Base-by-base conservation (phyloP, 768 basidiomycete species). In the Leccinum uliginosum region DNA sequence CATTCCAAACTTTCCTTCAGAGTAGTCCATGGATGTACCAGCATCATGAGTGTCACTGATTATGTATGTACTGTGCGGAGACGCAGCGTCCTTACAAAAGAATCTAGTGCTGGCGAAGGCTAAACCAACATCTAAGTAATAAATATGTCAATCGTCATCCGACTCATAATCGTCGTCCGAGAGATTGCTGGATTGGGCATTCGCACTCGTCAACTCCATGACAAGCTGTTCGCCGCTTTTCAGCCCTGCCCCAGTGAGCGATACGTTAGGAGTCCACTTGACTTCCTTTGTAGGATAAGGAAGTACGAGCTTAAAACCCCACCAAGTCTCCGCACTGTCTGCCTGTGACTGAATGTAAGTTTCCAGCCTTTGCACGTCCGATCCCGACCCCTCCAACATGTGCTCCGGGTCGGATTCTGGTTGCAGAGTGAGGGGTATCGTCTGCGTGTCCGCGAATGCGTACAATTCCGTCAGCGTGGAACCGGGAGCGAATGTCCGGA, bases 271-370 rank as follows among this genome's bases (percentile, higher is more conserved):
- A 44, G 61, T 55, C 79, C 85, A 90, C 12, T 75, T 75, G 53
- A 89, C 79, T 69, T 83, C 83, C 44, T 73, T 74, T 52, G 87
- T 75, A 4, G 93, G 93, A 64, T 90, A 94, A 10, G 89, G 79
- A 2, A 80, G 78, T 35, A 75, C 75, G 27, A 95, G 74, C 58
- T 75, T 78, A 76, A 95, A 94, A 8, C 82, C 84, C 85, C 88
- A 93, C 79, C 85, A 91, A 26, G 72, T 73, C 9, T 76, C 72
- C 10, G 73, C 44, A 6, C 52, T 40, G 23, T 51, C 45, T 27
- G 26, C 53, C 47, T 73, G 68, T 21, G 62, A 62, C 52, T 72
- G 74, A 26, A 77, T 67, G 9, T 69, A 66, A 19, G 64, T 54
- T 53, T 80, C 78, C 14, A 76, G 67, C n/a, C 67, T 61, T 17